These are phyloP conservation scores for Phoma sp. DNA, from an alignment of 2,329 filamentous ascomycete genomes.

Conservation along the genomic window DNA sequence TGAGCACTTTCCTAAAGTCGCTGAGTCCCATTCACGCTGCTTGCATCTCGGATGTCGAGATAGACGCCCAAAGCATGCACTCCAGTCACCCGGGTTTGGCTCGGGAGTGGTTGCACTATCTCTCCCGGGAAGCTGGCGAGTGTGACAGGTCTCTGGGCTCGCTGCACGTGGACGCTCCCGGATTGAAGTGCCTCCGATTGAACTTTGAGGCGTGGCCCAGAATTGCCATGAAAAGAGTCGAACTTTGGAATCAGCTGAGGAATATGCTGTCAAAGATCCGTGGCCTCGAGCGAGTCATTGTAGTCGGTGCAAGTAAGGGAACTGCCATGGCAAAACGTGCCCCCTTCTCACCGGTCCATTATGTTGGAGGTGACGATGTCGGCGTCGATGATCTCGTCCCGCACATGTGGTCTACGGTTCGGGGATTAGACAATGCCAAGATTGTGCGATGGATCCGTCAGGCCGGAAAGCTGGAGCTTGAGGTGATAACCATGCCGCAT, in stretches of 20 bases:
- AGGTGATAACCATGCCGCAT: slow-evolving; percentile 34
- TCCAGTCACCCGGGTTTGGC: slow-evolving; percentile 30
- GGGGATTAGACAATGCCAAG: slow-evolving; percentile 26
- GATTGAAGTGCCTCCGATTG: slow-evolving; percentile 40
- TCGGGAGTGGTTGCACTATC: slow-evolving; percentile 47
- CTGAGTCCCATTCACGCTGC: slow-evolving; percentile 27
- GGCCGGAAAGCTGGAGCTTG: slow-evolving; percentile 36
- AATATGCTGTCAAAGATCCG: slow-evolving; percentile 36
- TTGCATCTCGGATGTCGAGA: slow-evolving; percentile 42
- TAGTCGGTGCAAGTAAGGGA: slow-evolving; percentile 43
- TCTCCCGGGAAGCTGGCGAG: slow-evolving; percentile 29
- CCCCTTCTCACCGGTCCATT: slow-evolving; percentile 47
- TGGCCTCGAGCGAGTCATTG: slow-evolving; percentile 40
- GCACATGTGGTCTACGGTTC: slow-evolving; percentile 40
- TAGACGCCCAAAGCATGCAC: slow-evolving; percentile 43
- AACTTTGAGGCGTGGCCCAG: slow-evolving; percentile 46
- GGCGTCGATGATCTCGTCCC: slow-evolving; percentile 42
- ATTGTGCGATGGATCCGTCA: slow-evolving; percentile 40
- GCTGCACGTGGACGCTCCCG: slow-evolving; percentile 35
- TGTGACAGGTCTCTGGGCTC: slow-evolving; percentile 30
- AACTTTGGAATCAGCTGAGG: slow-evolving; percentile 43
- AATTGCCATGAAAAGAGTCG: slow-evolving; percentile 35
- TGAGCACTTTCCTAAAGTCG: slow-evolving; percentile 37
- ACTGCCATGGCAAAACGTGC: slow-evolving; percentile 37
- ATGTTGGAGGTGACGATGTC: slow-evolving; percentile 45